These are phyloP conservation scores for Trichophyton simii DNA, from an alignment of 2,329 filamentous ascomycete genomes.

Conservation along the genomic window DNA sequence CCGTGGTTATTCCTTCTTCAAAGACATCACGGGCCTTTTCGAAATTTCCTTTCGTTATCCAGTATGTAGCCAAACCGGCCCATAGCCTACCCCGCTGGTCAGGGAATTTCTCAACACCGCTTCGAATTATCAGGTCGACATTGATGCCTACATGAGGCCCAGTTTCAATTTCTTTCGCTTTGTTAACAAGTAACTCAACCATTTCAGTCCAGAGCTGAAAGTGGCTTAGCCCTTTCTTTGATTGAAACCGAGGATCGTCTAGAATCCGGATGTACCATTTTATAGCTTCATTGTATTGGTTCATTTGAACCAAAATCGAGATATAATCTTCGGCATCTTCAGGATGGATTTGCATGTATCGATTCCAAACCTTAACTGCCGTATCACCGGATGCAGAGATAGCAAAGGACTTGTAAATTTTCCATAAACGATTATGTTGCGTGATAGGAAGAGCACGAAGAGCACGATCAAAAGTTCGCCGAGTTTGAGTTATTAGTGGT, in stretches of 20 bases:
- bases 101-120: conserved; percentile 77
- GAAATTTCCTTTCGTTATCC: conserved; percentile 85
- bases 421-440: conserved; percentile 93
- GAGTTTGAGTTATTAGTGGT: conserved; percentile 76
- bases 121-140: conserved; percentile 83
- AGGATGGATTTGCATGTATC: conserved; percentile 94
- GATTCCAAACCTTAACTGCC: conserved; percentile 81
- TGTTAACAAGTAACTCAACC: conserved; percentile 84
- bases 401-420: conserved; percentile 78
- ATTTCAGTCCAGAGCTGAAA: conserved; percentile 98
- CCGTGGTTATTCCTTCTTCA: conserved; percentile 90
- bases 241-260: conserved; percentile 80
- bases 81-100: conserved; percentile 92
- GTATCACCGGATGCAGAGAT: conserved; percentile 82
- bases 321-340: conserved; percentile 95
- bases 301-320: conserved; percentile 67
- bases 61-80: conserved; percentile 90
- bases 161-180: conserved; percentile 74
- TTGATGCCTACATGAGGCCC: conserved; percentile 72
- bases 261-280: conserved; percentile 83
- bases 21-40: conserved; percentile 87
- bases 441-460: conserved; percentile 83
- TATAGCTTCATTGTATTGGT: conserved; percentile 80
- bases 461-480: conserved; percentile 82
- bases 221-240: conserved; percentile 85